Conservation (phyloP, 139 green algal species). For the Eudorina sp. region DNA sequence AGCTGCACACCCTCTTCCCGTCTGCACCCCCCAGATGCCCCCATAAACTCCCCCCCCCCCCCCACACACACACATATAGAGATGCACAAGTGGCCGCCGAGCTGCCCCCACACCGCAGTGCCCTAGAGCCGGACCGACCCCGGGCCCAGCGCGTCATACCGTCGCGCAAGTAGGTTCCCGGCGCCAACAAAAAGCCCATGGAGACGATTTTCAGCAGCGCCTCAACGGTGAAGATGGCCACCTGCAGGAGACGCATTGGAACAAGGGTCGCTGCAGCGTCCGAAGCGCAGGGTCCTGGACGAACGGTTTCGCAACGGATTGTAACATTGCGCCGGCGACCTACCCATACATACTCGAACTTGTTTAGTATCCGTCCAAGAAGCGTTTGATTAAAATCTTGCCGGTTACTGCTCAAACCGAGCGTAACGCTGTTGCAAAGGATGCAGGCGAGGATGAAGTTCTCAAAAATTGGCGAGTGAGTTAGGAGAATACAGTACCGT, state of each 20-base stretch:
- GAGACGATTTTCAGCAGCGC: constrained; percentile 57
- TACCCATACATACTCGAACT: constrained; percentile 39
- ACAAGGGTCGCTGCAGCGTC: no score
- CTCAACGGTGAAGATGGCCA: constrained; percentile 46
- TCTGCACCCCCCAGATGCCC: no score
- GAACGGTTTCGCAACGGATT: no score
- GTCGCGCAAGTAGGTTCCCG: constrained; percentile 68
- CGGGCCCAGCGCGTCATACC: constrained; percentile 44
- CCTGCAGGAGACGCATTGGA: constrained; percentile 2
- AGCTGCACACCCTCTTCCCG: no score
- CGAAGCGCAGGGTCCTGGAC: no score
- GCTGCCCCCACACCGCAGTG: no score
- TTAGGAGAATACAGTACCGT: not conserved
- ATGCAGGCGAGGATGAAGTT: constrained; percentile 33
- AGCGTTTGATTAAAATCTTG: not conserved
- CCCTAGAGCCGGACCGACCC: no score
- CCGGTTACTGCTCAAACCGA: constrained; percentile 30
- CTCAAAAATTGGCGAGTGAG: constrained; percentile 14
- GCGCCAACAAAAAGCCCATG: constrained; percentile 49
- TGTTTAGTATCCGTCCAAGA: not conserved
- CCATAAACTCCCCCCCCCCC: no score
- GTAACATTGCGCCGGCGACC: not conserved
- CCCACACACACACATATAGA: no score
- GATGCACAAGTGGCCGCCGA: no score
- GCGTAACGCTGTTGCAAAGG: constrained; percentile 48